These are phyloP conservation scores for Austropuccinia psidii DNA, from an alignment of 1,284 basidiomycete species.

Conservation along the genomic window DNA sequence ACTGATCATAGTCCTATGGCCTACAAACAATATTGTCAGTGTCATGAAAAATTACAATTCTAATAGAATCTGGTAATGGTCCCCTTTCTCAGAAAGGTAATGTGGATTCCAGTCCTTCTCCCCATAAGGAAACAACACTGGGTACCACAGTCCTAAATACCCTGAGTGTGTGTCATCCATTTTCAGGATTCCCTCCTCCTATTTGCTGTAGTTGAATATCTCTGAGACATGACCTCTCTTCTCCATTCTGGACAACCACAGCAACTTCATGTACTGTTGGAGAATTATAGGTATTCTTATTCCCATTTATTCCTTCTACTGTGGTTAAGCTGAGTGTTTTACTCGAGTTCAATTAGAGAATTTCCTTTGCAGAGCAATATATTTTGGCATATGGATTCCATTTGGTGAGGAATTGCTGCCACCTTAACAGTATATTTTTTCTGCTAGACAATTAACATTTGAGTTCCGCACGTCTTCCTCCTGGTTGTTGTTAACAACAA, in stretches of 20 bases:
- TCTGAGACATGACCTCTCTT: neutral
- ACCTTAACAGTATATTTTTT: neutral
- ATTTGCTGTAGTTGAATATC: neutral
- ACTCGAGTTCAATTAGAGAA: neutral
- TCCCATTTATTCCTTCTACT: neutral
- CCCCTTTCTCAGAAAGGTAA: neutral
- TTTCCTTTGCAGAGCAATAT: neutral
- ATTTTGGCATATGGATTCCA: neutral
- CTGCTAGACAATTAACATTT: neutral
- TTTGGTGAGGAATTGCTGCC: neutral
- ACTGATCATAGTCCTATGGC: too few species aligned
- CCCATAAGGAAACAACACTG: constrained; percentile 3
- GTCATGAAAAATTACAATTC: neutral
- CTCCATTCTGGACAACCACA: neutral
- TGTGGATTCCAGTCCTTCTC: neutral
- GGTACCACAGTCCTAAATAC: constrained; percentile 1
- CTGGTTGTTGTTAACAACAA: neutral
- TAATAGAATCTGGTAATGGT: too few species aligned
- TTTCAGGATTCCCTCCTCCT: neutral
- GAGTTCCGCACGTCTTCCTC: neutral
- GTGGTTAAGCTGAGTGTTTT: neutral
- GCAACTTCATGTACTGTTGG: neutral
- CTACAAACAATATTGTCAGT: too few species aligned
- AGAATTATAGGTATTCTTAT: neutral
- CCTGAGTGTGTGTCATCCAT: neutral